Percentiles rank a stretch among this genome's conserved stretches.
Evolutionary conservation across 176 grass and related monocot genomes (phyloP).

Genomic region (Carex cristatella): DNA sequence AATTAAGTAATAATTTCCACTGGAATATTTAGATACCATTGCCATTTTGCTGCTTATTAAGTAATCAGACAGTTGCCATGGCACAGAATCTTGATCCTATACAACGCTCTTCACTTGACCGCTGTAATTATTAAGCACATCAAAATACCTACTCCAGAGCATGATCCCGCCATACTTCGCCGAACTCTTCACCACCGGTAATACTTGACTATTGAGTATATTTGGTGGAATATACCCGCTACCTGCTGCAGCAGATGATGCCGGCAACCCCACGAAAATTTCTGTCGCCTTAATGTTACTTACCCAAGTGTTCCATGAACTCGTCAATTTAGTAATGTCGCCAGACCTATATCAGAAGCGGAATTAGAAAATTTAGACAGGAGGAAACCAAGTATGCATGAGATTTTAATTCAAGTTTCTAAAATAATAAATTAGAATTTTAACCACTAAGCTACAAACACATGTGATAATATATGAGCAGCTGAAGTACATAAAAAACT

Average conservation of each 20-base stretch:
- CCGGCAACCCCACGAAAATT: conserved; percentile 59
- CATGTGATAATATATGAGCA: no score
- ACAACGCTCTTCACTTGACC: conserved; percentile 32
- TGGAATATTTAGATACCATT: background rate
- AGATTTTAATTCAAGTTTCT: no score
- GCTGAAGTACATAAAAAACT: no score
- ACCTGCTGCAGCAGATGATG: conserved; percentile 14
- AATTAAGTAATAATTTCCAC: background rate
- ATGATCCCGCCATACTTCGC: conserved; percentile 56
- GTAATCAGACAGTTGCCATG: background rate
- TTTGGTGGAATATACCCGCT: conserved; percentile 36
- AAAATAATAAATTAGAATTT: no score
- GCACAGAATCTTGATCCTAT: background rate
- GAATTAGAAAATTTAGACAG: no score
- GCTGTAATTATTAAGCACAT: conserved; percentile 39
- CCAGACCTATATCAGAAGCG: background rate
- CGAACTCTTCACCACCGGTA: conserved; percentile 25
- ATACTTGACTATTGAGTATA: conserved; percentile 24
- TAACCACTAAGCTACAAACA: no score
- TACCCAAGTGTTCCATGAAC: conserved; percentile 46
- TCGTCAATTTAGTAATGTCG: conserved; percentile 25
- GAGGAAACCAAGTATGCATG: no score
- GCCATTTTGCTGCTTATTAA: background rate
- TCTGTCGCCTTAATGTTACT: conserved; percentile 27
- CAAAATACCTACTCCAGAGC: conserved; percentile 51